phyloP scores from a whole-genome alignment of 2,329 filamentous ascomycete species.

The Epichloe amarillans region DNA sequence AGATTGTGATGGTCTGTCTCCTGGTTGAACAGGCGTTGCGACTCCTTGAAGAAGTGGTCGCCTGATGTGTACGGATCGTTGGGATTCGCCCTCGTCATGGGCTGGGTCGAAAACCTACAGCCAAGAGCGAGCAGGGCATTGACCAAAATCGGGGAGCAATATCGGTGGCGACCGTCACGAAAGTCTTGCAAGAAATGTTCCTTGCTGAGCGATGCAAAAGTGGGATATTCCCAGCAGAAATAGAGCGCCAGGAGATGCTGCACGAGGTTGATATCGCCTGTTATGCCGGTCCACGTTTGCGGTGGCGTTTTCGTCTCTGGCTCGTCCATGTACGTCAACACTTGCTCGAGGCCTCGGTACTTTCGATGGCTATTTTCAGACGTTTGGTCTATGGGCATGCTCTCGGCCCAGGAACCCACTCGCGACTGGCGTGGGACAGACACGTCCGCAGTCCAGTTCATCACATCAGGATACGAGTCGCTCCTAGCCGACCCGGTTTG shows the following conservation, averaged over 20 bases:
- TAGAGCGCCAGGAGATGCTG: conserved; percentile 53
- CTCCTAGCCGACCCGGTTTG: conserved; percentile 33
- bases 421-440: conserved; percentile 28
- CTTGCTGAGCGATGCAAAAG: conserved; percentile 58
- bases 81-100: conserved; percentile 48
- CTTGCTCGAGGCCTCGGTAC: conserved; percentile 31
- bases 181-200: conserved; percentile 59
- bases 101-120: conserved; percentile 54
- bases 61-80: conserved; percentile 52
- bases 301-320: conserved; percentile 29
- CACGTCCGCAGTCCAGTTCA: conserved; percentile 31
- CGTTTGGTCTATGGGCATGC: conserved; percentile 21
- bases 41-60: conserved; percentile 63
- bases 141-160: conserved; percentile 54
- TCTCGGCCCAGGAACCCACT: conserved; percentile 38
- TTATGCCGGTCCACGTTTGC: conserved; percentile 47
- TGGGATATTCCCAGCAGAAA: conserved; percentile 66
- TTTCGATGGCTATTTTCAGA: conserved; percentile 18
- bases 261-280: conserved; percentile 42
- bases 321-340: conserved; percentile 32
- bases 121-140: conserved; percentile 53
- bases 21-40: conserved; percentile 44
- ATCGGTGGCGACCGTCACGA: conserved; percentile 42
- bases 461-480: conserved; percentile 31
- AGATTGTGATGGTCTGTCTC: conserved; percentile 46